Base-by-base conservation (phyloP, 768 basidiomycete genomes). In the Boletus vermiculosoides region DNA sequence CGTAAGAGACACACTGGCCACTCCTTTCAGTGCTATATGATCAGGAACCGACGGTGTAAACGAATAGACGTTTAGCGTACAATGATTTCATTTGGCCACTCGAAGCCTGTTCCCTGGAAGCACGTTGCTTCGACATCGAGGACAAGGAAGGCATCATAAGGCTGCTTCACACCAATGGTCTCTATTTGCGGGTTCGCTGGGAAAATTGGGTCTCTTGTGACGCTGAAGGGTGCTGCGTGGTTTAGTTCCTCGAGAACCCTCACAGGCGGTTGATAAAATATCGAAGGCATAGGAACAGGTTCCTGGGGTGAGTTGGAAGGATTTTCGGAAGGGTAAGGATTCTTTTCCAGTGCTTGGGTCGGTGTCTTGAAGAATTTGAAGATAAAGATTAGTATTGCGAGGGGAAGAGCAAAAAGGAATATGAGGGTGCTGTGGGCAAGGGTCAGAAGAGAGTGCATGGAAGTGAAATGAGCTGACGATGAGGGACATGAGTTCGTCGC, bases 81-180 rank as follows among this genome's bases (percentile, higher is more conserved):
- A 60, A 98, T 97, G 54, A 98, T 94, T 75, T 98, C 96, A 72
- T 97, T 97, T 2, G 95, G 91, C 74, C 86, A 96, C 53, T 87
- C 82, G 61, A 93, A 91, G 18, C 73, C 70, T 34, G 83, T 80
- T 37, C 87, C 88, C 63, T 70, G 71, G 44, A 80, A 68, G 64
- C 93, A 95, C 2, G 93, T 95, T 13, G 86, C 93, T 69, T 95
- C 93, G 50, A 95, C 87, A 64, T 98, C 95, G 54, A 96, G 78
- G 36, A 97, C 87, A 18, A 97, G 82, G 66, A 93, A 93, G 5
- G 82, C 84, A 46, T 94, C 91, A 66, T 83, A 90, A 0, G 82
- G 73, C 53, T 83, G 81, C 56, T 73, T 77, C 25, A 59, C 68
- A 37, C 50, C 48, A 33, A 49, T 23, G 16, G 57, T 16, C n/a